These are phyloP conservation scores for Mycena polygramma DNA, from an alignment of 768 basidiomycete species.

Conservation along the genomic window DNA sequence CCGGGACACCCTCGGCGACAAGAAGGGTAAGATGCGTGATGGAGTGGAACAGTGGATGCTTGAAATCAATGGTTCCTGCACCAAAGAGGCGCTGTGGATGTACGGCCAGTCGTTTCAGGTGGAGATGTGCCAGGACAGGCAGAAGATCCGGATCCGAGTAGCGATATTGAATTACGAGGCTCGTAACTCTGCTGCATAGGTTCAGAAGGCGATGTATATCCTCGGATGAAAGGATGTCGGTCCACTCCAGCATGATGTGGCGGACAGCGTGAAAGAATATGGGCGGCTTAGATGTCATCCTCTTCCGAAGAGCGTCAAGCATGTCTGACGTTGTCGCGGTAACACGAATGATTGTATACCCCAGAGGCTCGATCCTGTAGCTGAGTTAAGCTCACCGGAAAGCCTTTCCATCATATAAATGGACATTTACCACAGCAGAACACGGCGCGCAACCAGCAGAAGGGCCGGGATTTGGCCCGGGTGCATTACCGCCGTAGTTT, in stretches of 20 bases:
- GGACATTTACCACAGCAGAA: too few species aligned
- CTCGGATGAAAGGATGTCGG: too few species aligned
- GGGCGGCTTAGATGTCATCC: not conserved
- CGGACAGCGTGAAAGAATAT: not conserved
- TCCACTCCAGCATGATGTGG: not conserved
- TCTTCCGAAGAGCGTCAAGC: not conserved
- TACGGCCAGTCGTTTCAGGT: not conserved
- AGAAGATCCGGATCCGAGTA: not conserved
- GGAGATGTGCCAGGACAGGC: not conserved
- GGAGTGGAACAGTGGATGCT: not conserved
- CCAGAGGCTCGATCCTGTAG: not conserved
- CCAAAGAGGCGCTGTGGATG: not conserved
- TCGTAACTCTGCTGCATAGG: not conserved
- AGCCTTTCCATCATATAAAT: too few species aligned
- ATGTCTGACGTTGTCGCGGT: not conserved
- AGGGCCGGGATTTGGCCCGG: too few species aligned
- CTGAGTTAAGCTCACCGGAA: not conserved
- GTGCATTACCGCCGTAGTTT: too few species aligned
- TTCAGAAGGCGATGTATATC: not conserved
- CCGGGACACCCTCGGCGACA: not conserved
- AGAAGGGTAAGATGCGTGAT: constrained; percentile 3
- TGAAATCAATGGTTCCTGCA: not conserved
- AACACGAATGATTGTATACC: too few species aligned
- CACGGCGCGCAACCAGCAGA: too few species aligned
- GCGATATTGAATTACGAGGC: not conserved